Evolutionary conservation across 1,284 basidiomycete species (phyloP), one percentile per base, ranked within the genome.

Genomic region (Sphagnurus paluster): DNA sequence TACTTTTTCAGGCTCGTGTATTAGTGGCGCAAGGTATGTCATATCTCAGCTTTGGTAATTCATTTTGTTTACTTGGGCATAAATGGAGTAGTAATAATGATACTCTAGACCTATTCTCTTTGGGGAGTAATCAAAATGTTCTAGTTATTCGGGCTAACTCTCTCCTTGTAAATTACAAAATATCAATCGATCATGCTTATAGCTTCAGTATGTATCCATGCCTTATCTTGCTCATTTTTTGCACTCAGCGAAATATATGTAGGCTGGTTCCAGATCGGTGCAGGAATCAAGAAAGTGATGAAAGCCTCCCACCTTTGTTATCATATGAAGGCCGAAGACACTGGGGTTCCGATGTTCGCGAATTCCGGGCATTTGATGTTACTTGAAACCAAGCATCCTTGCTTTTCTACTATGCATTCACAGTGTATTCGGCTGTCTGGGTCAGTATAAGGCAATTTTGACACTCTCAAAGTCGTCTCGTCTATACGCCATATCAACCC

Each of bases 81-180:
- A 36, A 30, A 14, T 1, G 26, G 36, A 6, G 6, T 20, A 60
- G 55, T 39, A 7, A 57, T 56, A 25, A 45, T 56, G 34, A 33
- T 59, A 13, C 34, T 59, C 8, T 53, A 56, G 13, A 61, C 59
- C 7, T 57, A 52, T 24, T 57, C 55, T 11, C 41, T 59, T 2
- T 58, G 52, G 42, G 56, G 43, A 48, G 52, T 20, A 52, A 49
- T 25, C 50, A 51, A 8, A 48, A 24, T 3, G 32, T 61, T 9
- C 35, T 58, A 2, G 17, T 54, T 4, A 43, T 45, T 30, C 29
- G 58, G 20, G 3, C 48, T 3, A 37, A 33, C 16, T 30, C 45
- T 10, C 48, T 45, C 26, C 26, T 39, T 5, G 54, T 55, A 28
- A 10, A 43, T 8, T 4, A 11, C 23, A 2, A 11, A 5, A 21